A percentile compares a stretch with the other conserved stretches of the same genome.
Conservation (phyloP, 2,329 filamentous ascomycete species). For the Fusarium graminum region DNA sequence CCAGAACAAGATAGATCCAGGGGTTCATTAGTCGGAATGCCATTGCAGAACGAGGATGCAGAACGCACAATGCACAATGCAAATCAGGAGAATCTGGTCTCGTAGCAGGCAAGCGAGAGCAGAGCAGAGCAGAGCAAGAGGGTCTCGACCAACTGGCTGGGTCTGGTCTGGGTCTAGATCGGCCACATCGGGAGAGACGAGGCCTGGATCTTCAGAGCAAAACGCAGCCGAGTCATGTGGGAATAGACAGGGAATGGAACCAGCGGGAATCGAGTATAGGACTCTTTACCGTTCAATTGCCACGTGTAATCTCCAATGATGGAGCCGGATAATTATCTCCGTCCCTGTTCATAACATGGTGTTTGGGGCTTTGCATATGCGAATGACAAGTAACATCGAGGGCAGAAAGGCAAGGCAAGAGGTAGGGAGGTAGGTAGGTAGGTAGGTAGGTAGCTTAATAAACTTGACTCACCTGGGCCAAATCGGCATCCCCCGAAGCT, state of each 20-base stretch:
- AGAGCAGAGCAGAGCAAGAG: not conserved
- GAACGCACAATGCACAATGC: constrained; percentile 3
- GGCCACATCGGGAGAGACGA: constrained; percentile 32
- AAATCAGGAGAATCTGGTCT: constrained; percentile 19
- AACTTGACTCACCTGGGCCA: constrained; percentile 44
- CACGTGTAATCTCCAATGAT: constrained; percentile 1
- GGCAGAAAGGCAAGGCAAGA: constrained; percentile 1
- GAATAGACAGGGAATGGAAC: constrained; percentile 35
- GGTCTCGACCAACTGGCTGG: constrained; percentile 42
- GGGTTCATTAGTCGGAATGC: constrained; percentile 25
- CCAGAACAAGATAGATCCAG: not conserved
- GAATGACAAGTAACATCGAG: constrained; percentile 4
- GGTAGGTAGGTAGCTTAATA: too few relatives aligned
- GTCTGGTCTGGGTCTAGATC: constrained; percentile 23
- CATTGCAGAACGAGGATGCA: constrained; percentile 19
- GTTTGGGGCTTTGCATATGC: constrained; percentile 9
- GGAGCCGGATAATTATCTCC: constrained; percentile 6
- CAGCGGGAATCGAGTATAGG: not conserved
- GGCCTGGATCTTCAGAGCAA: constrained; percentile 26
- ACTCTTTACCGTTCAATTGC: constrained; percentile 1
- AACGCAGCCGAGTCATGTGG: constrained; percentile 3
- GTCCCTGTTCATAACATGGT: not conserved
- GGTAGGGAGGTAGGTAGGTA: not conserved
- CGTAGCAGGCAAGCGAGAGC: constrained; percentile 25
- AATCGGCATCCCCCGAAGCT: constrained; percentile 44